phyloP scores from a whole-genome alignment of 202 grass and related monocot genomes.

The Zoysia matrella region DNA sequence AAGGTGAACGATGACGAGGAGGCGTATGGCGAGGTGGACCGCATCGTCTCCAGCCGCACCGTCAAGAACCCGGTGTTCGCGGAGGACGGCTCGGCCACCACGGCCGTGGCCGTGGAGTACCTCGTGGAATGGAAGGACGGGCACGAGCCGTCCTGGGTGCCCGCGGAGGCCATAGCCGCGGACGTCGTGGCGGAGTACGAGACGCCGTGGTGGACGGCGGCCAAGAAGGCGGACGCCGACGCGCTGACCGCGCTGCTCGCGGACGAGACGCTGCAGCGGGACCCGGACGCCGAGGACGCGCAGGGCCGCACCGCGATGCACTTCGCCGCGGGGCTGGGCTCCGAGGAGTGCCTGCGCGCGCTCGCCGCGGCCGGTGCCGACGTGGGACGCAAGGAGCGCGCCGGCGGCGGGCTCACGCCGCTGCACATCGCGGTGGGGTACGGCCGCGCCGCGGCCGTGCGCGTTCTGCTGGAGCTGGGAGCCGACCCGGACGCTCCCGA shows the following conservation, averaged over 20 bases:
- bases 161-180: conserved; percentile 63
- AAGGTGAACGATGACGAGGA: conserved; percentile 64
- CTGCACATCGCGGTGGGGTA: conserved; percentile 83
- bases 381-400: conserved; percentile 56
- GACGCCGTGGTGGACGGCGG: conserved; percentile 86
- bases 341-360: conserved; percentile 71
- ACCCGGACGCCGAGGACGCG: conserved; percentile 78
- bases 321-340: conserved; percentile 77
- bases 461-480: conserved; percentile 69
- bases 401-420: conserved; percentile 76
- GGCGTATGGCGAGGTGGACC: conserved; percentile 77
- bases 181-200: conserved; percentile 89
- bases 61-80: conserved; percentile 61
- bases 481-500: conserved; percentile 64
- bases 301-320: conserved; percentile 86
- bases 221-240: conserved; percentile 65
- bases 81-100: conserved; percentile 66
- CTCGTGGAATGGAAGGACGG: conserved; percentile 90
- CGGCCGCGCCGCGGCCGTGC: conserved; percentile 59
- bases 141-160: conserved; percentile 78
- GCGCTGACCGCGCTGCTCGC: conserved; percentile 64
- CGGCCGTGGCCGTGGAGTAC: conserved; percentile 64
- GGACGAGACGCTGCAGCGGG: conserved; percentile 58
- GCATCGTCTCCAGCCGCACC: conserved; percentile 78
- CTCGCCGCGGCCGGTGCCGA: conserved; percentile 65